A percentile compares a stretch with the other conserved stretches of the same genome.
phyloP scores from a whole-genome alignment of 441 rosid species.

The Arabidopsis hybrid region DNA sequence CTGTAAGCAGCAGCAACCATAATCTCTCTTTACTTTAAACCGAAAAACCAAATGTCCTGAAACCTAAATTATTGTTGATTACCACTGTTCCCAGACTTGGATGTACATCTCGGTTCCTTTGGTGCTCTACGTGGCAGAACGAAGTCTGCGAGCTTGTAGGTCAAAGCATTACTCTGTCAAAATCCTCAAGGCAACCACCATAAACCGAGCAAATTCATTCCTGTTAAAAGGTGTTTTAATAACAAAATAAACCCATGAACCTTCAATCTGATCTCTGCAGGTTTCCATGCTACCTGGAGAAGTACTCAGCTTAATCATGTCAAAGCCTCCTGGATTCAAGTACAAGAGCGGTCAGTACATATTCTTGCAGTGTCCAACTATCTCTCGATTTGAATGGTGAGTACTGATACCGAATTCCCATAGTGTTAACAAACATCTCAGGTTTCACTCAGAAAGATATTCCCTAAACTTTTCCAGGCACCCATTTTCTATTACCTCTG shows the following conservation, averaged over 20 bases:
- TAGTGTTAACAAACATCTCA: slow-evolving; percentile 4
- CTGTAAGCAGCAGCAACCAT: slow-evolving; percentile 56
- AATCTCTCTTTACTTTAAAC: slow-evolving; percentile 23
- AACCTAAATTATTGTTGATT: background rate
- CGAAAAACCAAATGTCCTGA: background rate
- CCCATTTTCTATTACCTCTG: slow-evolving; percentile 98
- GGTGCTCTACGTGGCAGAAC: slow-evolving; percentile 79
- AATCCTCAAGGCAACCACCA: slow-evolving; percentile 67
- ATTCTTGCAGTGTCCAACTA: slow-evolving; percentile 82
- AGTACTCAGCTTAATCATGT: slow-evolving; percentile 80
- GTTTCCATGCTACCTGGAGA: slow-evolving; percentile 90
- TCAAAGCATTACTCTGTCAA: slow-evolving; percentile 78
- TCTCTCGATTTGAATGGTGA: slow-evolving; percentile 94
- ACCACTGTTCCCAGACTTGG: slow-evolving; percentile 76
- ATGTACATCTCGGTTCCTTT: slow-evolving; percentile 84
- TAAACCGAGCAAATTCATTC: slow-evolving; percentile 20
- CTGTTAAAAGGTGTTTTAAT: slow-evolving; percentile 1
- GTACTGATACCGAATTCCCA: slow-evolving; percentile 21
- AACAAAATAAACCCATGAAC: slow-evolving; percentile 13
- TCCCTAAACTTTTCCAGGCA: slow-evolving; percentile 64
- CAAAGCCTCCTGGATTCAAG: slow-evolving; percentile 92
- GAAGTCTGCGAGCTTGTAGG: slow-evolving; percentile 78
- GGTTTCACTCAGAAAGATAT: slow-evolving; percentile 24
- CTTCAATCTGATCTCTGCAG: slow-evolving; percentile 50
- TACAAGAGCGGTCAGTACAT: slow-evolving; percentile 97